Evolutionary conservation across 2,329 filamentous ascomycete species (phyloP), one percentile per base, ranked within the genome.

Genomic region (Colletotrichum echinochloae): DNA sequence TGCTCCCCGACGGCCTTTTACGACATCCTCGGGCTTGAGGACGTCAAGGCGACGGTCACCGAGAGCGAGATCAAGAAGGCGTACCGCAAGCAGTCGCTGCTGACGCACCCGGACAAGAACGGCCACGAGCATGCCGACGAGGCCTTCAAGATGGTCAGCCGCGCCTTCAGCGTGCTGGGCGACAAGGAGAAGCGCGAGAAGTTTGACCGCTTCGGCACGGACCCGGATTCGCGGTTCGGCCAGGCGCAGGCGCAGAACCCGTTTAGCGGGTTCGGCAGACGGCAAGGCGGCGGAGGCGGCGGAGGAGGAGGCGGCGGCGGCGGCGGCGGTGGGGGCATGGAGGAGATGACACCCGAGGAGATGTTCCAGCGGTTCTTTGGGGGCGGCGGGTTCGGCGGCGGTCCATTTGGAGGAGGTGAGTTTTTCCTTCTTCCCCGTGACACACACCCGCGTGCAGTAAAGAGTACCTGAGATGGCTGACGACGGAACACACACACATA

Each of bases 21-120:
- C 84, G 96, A 98, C 80, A 98, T 99, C 75, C 84, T 99, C 39
- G 91, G 90, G 28, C 83, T 98, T 59, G 90, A 92, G 73, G 82
- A 84, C 60, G 84, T 91, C 48, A 87, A 87, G 75, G 83, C 86
- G 67, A 88, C 90, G 26, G 91, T 89, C 77, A 90, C 90, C 59
- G 95, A 98, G 75, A 82, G 86, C 72, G 95, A 98, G 77, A 94
- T 99, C 79, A 99, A 98, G 82, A 98, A 98, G 85, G 95, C 96
- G 8, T 99, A 99, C 83, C 90, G 95, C 78, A 98, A 97, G 83
- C 88, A 97, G 79, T 96, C 93, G 79, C 85, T 99, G 77, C 87
- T 98, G 78, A 99, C 96, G 70, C 96, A 99, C 85, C 96, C 96
- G 73, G 96, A 99, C 86, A 99, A 99, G 86, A 99, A 99, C 86